These are phyloP conservation scores for Pseudonectria buxi DNA, from an alignment of 2,329 filamentous ascomycete species.

Conservation along the genomic window DNA sequence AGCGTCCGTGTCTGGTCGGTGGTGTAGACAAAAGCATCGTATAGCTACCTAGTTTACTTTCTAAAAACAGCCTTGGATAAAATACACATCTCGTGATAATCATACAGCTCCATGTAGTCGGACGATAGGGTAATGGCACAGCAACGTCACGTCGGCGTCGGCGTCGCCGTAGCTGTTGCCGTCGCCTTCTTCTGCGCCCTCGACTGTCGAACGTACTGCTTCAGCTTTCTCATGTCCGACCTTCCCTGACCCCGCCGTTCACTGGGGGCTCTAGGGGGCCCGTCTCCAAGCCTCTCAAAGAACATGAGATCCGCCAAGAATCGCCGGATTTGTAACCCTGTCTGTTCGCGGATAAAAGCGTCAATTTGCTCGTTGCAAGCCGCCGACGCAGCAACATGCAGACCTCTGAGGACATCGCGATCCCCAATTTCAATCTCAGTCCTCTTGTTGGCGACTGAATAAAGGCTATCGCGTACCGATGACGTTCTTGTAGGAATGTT, in stretches of 20 bases:
- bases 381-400: slow-evolving; percentile 49
- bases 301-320: slow-evolving; percentile 49
- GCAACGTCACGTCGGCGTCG: background rate
- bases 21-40: too few species aligned
- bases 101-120: too few species aligned
- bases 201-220: slow-evolving; percentile 30
- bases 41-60: too few species aligned
- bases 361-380: slow-evolving; percentile 50
- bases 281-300: slow-evolving; percentile 39
- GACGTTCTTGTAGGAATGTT: slow-evolving; percentile 31
- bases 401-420: slow-evolving; percentile 46
- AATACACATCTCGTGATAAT: too few species aligned
- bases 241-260: slow-evolving; percentile 22
- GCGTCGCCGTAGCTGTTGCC: slow-evolving; percentile 1
- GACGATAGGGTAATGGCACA: slow-evolving; percentile 1
- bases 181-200: slow-evolving; percentile 18
- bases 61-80: too few species aligned
- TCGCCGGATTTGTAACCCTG: slow-evolving; percentile 45
- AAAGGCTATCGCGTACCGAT: slow-evolving; percentile 23
- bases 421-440: slow-evolving; percentile 37
- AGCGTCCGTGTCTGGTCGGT: too few species aligned
- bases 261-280: slow-evolving; percentile 17
- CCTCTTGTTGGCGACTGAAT: slow-evolving; percentile 19
- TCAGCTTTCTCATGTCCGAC: slow-evolving; percentile 28
- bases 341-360: slow-evolving; percentile 43